Evolutionary conservation across 2,329 filamentous ascomycete genomes (phyloP).

Genomic region (Huntiella abstrusa): DNA sequence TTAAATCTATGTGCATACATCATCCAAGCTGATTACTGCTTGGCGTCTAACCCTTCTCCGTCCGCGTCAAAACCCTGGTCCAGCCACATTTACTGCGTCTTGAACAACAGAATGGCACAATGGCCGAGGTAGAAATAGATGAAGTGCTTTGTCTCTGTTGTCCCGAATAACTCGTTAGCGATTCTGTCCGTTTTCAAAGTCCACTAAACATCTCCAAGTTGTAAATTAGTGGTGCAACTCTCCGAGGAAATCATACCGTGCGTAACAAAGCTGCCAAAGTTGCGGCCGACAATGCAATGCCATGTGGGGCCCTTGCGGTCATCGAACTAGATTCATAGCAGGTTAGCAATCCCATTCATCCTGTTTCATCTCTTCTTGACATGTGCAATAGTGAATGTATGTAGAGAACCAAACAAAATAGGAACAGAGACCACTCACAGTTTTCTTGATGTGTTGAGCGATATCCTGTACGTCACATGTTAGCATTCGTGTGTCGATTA

Average conservation of each 20-base stretch:
- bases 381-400: too few relatives aligned
- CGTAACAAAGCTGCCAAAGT: slow-evolving; percentile 98
- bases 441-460: slow-evolving; percentile 87
- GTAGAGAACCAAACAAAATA: neutral
- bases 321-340: slow-evolving; percentile 50
- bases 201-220: neutral
- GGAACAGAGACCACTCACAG: slow-evolving; percentile 32
- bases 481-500: neutral
- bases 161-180: neutral
- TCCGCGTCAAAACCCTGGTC: too few relatives aligned
- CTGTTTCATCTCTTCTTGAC: too few relatives aligned
- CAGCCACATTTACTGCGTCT: slow-evolving; percentile 56
- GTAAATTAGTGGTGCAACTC: too few relatives aligned
- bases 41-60: too few relatives aligned
- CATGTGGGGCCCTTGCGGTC: slow-evolving; percentile 93
- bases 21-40: too few relatives aligned
- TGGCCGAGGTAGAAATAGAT: slow-evolving; percentile 99
- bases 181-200: neutral
- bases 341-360: too few relatives aligned
- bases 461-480: slow-evolving; percentile 50
- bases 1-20: too few relatives aligned
- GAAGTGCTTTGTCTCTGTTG: slow-evolving; percentile 91
- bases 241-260: slow-evolving; percentile 44
- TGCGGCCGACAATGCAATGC: slow-evolving; percentile 97
- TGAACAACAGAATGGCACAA: slow-evolving; percentile 95